Percentiles rank a stretch among this genome's conserved stretches.
phyloP scores from a whole-genome alignment of 2,329 filamentous ascomycete species.

The Aspergillus candidus region DNA sequence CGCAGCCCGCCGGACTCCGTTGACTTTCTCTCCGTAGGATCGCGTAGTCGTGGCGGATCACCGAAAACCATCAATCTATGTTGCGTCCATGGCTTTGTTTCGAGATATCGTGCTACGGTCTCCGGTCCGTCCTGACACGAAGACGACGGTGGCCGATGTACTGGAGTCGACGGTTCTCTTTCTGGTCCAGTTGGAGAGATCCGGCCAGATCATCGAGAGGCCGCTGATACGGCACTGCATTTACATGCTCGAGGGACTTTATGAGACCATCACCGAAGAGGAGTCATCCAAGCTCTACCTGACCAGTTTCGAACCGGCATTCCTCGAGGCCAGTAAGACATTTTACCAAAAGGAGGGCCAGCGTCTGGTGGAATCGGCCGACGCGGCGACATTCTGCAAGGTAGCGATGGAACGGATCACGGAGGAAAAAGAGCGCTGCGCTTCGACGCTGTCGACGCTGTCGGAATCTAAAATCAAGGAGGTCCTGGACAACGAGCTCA shows the following conservation, averaged over 20 bases:
- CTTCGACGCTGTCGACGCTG: conserved; percentile 68
- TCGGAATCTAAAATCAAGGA: conserved; percentile 67
- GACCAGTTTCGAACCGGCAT: conserved; percentile 72
- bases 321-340: conserved; percentile 60
- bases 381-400: conserved; percentile 75
- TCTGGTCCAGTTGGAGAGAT: conserved; percentile 85
- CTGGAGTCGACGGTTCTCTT: conserved; percentile 79
- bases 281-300: conserved; percentile 78
- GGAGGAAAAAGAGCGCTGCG: conserved; percentile 78
- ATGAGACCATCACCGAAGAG: conserved; percentile 71
- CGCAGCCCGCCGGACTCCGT: not conserved
- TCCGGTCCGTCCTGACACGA: conserved; percentile 39
- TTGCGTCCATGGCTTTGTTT: conserved; percentile 78
- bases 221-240: conserved; percentile 74
- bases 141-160: conserved; percentile 60
- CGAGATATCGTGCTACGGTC: conserved; percentile 75
- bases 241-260: conserved; percentile 83
- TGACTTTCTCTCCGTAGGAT: conserved; percentile 49
- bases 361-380: conserved; percentile 65
- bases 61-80: conserved; percentile 70
- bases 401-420: conserved; percentile 66
- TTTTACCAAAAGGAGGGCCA: conserved; percentile 77
- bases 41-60: conserved; percentile 72
- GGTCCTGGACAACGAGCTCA: conserved; percentile 76
- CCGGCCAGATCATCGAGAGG: conserved; percentile 82